These are phyloP conservation scores for Leishmania turanica DNA, from an alignment of 208 protist species.

Conservation along the genomic window DNA sequence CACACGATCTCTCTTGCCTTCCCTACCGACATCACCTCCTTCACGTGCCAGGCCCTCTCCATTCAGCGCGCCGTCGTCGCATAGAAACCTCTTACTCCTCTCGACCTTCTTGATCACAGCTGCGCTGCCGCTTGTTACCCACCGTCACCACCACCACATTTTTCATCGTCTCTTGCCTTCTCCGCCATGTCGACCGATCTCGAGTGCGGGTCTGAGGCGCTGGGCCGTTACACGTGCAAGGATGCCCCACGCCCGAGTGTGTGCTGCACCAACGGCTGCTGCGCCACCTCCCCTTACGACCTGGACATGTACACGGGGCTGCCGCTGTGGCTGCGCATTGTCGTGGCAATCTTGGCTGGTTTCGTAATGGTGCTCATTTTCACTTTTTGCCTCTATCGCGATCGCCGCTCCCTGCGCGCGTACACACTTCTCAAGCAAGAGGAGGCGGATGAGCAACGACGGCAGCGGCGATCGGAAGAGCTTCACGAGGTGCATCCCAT, in stretches of 20 bases:
- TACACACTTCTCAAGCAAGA: constrained; percentile 8
- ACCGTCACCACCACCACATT: background rate
- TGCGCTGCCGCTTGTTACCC: background rate
- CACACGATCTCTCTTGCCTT: background rate
- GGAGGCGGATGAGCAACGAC: background rate
- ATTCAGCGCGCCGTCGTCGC: background rate
- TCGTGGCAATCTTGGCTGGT: background rate
- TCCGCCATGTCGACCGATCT: background rate
- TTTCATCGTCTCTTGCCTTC: background rate
- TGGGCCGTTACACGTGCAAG: constrained; percentile 23
- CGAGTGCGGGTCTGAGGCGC: constrained; percentile 15
- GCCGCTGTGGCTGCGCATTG: constrained; percentile 16
- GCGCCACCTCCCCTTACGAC: constrained; percentile 2
- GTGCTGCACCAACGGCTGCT: constrained; percentile 32
- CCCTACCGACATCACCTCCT: background rate
- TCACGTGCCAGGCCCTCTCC: too few relatives aligned
- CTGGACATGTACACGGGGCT: background rate
- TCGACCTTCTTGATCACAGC: background rate
- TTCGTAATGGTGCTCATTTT: constrained; percentile 11
- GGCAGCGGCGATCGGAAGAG: background rate
- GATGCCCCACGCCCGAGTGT: constrained; percentile 22
- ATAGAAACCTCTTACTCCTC: background rate
- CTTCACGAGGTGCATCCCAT: background rate
- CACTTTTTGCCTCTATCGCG: constrained; percentile 6
- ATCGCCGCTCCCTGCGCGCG: constrained; percentile 12